phyloP scores from a whole-genome alignment of 2,329 filamentous ascomycete species.

The Reticulascus tulasneorum region DNA sequence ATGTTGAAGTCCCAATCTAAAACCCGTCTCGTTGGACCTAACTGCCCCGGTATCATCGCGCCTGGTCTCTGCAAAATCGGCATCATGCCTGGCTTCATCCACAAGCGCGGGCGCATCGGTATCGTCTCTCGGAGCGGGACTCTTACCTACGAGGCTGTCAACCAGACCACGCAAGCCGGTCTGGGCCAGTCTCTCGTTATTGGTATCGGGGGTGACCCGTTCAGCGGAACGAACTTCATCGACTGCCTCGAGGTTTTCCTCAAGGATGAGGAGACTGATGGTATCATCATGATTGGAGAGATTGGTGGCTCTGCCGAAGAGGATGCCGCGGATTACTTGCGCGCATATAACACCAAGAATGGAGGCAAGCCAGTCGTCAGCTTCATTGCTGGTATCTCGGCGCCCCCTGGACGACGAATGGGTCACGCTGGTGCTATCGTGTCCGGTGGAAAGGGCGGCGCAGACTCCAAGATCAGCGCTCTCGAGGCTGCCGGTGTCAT shows the following conservation, averaged over 20 bases:
- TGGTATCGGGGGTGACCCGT: constrained; percentile 96
- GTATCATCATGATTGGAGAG: constrained; percentile 99
- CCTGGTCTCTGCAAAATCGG: constrained; percentile 98
- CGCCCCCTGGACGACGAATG: constrained; percentile 94
- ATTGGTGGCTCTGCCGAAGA: constrained; percentile 97
- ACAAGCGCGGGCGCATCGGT: constrained; percentile 97
- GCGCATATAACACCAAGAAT: constrained; percentile 83
- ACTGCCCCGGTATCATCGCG: constrained; percentile 96
- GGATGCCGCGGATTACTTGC: constrained; percentile 95
- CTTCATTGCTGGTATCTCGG: constrained; percentile 98
- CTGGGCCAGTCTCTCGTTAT: constrained; percentile 97
- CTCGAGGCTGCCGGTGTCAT: constrained; percentile 91
- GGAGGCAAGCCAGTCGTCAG: constrained; percentile 88
- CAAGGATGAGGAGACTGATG: constrained; percentile 91
- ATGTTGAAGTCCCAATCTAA: constrained; percentile 97
- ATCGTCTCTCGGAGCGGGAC: constrained; percentile 98
- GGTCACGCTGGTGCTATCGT: constrained; percentile 98
- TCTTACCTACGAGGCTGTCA: constrained; percentile 98
- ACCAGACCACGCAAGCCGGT: constrained; percentile 96
- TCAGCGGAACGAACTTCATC: constrained; percentile 99
- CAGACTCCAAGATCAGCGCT: constrained; percentile 95
- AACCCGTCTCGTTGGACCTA: constrained; percentile 93
- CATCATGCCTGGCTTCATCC: constrained; percentile 99
- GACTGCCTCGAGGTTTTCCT: constrained; percentile 98
- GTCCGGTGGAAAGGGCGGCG: constrained; percentile 93